These are phyloP conservation scores for Canavalia gladiata DNA, from an alignment of 306 rosid species.

Conservation along the genomic window DNA sequence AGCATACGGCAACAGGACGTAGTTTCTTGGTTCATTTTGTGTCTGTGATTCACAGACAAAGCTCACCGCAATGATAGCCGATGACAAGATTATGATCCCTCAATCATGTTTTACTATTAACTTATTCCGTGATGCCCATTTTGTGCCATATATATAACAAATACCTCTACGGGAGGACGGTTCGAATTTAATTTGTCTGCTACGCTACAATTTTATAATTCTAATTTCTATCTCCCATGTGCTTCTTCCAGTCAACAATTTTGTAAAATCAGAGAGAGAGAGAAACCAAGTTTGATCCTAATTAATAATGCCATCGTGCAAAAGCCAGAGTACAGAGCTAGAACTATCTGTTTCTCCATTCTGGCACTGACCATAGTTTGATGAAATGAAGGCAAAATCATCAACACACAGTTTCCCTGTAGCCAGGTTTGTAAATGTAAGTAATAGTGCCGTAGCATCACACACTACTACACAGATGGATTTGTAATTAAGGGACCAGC, in stretches of 20 bases:
- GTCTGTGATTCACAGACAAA: slow-evolving; percentile 66
- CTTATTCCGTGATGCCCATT: slow-evolving; percentile 45
- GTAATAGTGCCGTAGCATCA: slow-evolving; percentile 17
- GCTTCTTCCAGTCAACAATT: slow-evolving; percentile 58
- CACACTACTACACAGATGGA: neutral
- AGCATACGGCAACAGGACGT: slow-evolving; percentile 46
- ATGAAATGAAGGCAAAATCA: slow-evolving; percentile 37
- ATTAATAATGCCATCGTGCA: slow-evolving; percentile 31
- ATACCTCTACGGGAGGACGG: slow-evolving; percentile 33
- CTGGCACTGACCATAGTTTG: slow-evolving; percentile 46
- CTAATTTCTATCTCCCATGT: slow-evolving; percentile 69
- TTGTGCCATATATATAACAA: slow-evolving; percentile 18
- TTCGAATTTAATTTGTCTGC: slow-evolving; percentile 56
- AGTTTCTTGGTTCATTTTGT: slow-evolving; percentile 63
- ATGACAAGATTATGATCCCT: slow-evolving; percentile 70
- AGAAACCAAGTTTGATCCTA: slow-evolving; percentile 13
- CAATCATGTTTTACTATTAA: slow-evolving; percentile 57
- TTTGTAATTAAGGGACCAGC: neutral
- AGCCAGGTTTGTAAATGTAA: slow-evolving; percentile 33
- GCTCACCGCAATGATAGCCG: slow-evolving; percentile 63
- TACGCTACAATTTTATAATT: slow-evolving; percentile 45
- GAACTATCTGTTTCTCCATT: slow-evolving; percentile 42
- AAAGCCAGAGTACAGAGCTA: slow-evolving; percentile 40
- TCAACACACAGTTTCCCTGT: slow-evolving; percentile 19
- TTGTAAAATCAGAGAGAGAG: slow-evolving; percentile 21